These are phyloP conservation scores for Trichoderma sp. DNA, from an alignment of 2,329 filamentous ascomycete species.

Conservation along the genomic window DNA sequence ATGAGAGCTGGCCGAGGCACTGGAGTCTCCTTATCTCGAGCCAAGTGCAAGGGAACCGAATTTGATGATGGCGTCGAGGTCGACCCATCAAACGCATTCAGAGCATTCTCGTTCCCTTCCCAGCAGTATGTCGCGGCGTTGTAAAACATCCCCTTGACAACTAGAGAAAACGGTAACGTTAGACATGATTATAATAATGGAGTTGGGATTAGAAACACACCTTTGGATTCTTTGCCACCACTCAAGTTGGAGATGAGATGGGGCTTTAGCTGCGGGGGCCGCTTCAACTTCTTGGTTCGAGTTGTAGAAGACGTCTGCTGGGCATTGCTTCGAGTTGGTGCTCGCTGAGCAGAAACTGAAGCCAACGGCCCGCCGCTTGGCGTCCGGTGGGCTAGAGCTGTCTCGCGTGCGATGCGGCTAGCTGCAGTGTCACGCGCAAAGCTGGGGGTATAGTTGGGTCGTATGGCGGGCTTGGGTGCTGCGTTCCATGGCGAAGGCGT, in stretches of 20 bases:
- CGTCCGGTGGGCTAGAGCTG: constrained; percentile 60
- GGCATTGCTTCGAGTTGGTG: constrained; percentile 51
- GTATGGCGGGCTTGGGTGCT: constrained; percentile 53
- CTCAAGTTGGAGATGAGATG: constrained; percentile 86
- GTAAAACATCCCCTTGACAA: constrained; percentile 93
- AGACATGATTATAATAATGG: constrained; percentile 26
- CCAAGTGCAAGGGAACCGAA: constrained; percentile 41
- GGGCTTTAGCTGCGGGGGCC: constrained; percentile 70
- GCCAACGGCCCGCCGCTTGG: constrained; percentile 56
- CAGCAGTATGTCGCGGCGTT: constrained; percentile 84
- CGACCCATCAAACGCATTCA: constrained; percentile 74
- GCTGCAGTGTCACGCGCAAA: constrained; percentile 67
- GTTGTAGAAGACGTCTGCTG: constrained; percentile 45
- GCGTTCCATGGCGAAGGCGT: constrained; percentile 57
- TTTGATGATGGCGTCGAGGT: constrained; percentile 54
- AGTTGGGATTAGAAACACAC: constrained; percentile 50
- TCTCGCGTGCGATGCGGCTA: constrained; percentile 65
- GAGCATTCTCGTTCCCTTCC: constrained; percentile 93
- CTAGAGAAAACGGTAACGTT: constrained; percentile 46
- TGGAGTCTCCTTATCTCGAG: constrained; percentile 57
- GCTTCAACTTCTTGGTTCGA: constrained; percentile 59
- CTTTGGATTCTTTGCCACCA: constrained; percentile 73
- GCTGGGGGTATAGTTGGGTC: constrained; percentile 56
- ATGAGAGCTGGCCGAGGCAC: constrained; percentile 79
- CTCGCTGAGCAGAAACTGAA: constrained; percentile 56